A percentile compares a stretch with the other conserved stretches of the same genome.
Evolutionary conservation across 176 grass and related monocot species (phyloP).

Genomic region (Triticum turgidum): DNA sequence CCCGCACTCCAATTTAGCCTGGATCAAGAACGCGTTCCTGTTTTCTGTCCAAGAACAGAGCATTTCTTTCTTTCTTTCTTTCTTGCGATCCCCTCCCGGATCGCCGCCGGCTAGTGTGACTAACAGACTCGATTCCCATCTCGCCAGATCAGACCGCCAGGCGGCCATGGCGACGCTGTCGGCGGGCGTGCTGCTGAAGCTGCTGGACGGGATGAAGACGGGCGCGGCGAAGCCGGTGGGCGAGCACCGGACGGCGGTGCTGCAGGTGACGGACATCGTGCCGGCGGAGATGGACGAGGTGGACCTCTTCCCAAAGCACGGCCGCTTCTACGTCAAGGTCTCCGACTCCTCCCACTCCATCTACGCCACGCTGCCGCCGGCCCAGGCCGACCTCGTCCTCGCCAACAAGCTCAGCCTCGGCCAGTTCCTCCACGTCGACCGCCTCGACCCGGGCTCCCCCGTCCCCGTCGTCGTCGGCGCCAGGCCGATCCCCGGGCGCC

Average conservation of each 20-base stretch:
- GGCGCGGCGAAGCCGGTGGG: constrained; percentile 54
- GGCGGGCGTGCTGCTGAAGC: constrained; percentile 73
- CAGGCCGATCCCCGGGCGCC: constrained; percentile 56
- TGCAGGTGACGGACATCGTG: constrained; percentile 95
- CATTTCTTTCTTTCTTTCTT: not conserved
- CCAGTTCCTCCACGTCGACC: constrained; percentile 78
- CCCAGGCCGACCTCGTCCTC: constrained; percentile 84
- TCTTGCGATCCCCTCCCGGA: not conserved
- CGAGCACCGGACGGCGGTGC: constrained; percentile 66
- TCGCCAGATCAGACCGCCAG: not conserved
- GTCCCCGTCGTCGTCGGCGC: constrained; percentile 75
- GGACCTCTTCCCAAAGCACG: constrained; percentile 78
- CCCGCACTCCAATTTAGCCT: too few species aligned
- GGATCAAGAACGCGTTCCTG: not conserved
- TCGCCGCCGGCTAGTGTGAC: not conserved
- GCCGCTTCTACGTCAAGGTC: constrained; percentile 85
- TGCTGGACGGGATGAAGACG: constrained; percentile 64
- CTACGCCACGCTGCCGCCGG: constrained; percentile 69
- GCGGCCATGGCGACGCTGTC: constrained; percentile 62
- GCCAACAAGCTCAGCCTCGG: constrained; percentile 92
- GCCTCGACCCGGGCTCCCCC: constrained; percentile 65
- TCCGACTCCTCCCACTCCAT: constrained; percentile 84
- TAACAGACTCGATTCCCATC: not conserved
- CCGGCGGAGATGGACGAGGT: constrained; percentile 87
- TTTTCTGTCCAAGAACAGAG: not conserved